These are phyloP conservation scores for Macroventuria anomochaeta DNA, from an alignment of 2,329 filamentous ascomycete species.

Conservation along the genomic window DNA sequence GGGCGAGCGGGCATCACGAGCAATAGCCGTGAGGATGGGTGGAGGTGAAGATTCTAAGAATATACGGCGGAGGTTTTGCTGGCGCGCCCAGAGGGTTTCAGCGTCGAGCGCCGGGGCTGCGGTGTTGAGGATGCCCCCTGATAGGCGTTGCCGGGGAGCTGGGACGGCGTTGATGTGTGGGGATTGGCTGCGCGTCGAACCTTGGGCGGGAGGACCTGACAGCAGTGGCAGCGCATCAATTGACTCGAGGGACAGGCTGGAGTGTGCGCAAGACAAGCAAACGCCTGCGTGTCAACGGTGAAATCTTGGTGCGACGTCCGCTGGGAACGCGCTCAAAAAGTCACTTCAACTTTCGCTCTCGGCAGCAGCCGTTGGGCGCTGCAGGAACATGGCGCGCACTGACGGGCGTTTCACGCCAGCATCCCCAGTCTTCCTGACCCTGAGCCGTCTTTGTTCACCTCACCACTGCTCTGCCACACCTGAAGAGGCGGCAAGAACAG, in stretches of 20 bases:
- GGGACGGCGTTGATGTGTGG: constrained; percentile 3
- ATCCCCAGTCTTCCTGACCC: background rate
- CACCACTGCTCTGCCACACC: background rate
- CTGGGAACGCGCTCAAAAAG: background rate
- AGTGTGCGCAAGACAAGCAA: background rate
- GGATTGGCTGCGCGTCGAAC: constrained; percentile 8
- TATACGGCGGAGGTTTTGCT: background rate
- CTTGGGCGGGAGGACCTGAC: background rate
- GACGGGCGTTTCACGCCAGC: constrained; percentile 1
- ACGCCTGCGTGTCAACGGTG: background rate
- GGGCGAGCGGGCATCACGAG: constrained; percentile 45
- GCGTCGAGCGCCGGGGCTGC: constrained; percentile 1
- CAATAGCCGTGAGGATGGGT: constrained; percentile 1
- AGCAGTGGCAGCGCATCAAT: constrained; percentile 2
- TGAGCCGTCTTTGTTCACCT: background rate
- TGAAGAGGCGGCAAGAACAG: background rate
- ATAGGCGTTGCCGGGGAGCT: constrained; percentile 4
- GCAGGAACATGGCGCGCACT: constrained; percentile 6
- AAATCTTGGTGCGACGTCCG: constrained; percentile 7
- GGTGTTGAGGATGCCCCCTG: constrained; percentile 12
- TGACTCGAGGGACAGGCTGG: background rate
- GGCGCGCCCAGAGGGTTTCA: background rate
- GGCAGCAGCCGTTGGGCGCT: constrained; percentile 7
- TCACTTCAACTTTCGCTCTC: background rate
- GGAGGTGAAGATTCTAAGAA: background rate